These are phyloP conservation scores for Trichoderma koningiopsis DNA, from an alignment of 2,329 filamentous ascomycete genomes.

Conservation along the genomic window DNA sequence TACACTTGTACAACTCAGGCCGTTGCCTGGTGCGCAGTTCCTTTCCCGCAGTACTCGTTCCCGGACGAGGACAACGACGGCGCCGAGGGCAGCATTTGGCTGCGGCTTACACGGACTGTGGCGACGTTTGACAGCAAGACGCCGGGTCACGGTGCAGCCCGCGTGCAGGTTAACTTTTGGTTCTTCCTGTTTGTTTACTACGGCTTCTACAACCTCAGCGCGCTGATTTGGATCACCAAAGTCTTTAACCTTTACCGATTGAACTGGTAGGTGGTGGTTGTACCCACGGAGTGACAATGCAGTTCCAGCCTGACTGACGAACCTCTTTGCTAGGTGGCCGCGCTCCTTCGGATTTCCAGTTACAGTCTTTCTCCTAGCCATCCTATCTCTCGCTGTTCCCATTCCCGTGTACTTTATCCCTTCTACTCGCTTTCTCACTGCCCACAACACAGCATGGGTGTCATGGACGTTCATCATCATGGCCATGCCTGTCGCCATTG, in stretches of 20 bases:
- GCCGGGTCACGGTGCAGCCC: slow-evolving; percentile 64
- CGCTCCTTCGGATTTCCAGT: slow-evolving; percentile 63
- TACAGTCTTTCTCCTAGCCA: slow-evolving; percentile 63
- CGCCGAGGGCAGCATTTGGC: background rate
- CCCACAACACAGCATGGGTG: slow-evolving; percentile 69
- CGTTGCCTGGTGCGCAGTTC: slow-evolving; percentile 65
- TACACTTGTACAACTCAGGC: slow-evolving; percentile 45
- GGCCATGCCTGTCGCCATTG: slow-evolving; percentile 68
- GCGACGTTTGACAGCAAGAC: slow-evolving; percentile 38
- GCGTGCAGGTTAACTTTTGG: slow-evolving; percentile 70
- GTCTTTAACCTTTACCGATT: slow-evolving; percentile 71
- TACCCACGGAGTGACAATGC: background rate
- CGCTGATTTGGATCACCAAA: slow-evolving; percentile 71
- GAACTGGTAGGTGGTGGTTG: slow-evolving; percentile 54
- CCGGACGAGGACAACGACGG: slow-evolving; percentile 44
- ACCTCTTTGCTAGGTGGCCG: slow-evolving; percentile 53
- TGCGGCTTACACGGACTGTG: background rate
- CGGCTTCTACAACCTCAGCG: slow-evolving; percentile 68
- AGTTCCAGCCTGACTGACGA: background rate
- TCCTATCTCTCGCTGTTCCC: slow-evolving; percentile 60
- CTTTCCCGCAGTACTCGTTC: slow-evolving; percentile 64
- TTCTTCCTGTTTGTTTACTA: slow-evolving; percentile 73
- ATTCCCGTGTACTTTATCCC: slow-evolving; percentile 62
- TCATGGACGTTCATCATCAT: slow-evolving; percentile 71
- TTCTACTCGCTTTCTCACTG: slow-evolving; percentile 54